These are phyloP conservation scores for Sarocladium brachiariae DNA, from an alignment of 2,329 filamentous ascomycete species.

Conservation along the genomic window DNA sequence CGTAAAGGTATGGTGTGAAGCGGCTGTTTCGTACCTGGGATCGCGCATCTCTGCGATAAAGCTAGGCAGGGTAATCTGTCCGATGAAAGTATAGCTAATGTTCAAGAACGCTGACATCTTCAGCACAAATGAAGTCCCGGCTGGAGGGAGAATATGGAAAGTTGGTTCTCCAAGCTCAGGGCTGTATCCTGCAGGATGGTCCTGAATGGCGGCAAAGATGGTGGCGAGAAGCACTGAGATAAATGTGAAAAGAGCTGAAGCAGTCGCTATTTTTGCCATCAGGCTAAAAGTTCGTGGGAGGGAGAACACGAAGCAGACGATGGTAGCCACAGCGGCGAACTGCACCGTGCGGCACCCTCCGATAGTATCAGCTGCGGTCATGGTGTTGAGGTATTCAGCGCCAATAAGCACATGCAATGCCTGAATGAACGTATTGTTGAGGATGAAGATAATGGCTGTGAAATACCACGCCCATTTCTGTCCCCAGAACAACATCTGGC, in stretches of 20 bases:
- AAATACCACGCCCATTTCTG: conserved; percentile 59
- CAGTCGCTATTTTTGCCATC: conserved; percentile 70
- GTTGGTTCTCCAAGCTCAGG: conserved; percentile 53
- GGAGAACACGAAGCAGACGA: conserved; percentile 72
- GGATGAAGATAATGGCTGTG: conserved; percentile 72
- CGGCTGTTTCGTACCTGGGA: conserved; percentile 30
- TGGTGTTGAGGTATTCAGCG: conserved; percentile 84
- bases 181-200: conserved; percentile 62
- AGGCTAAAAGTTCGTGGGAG: conserved; percentile 79
- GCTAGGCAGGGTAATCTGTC: conserved; percentile 86
- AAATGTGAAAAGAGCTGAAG: conserved; percentile 83
- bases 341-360: conserved; percentile 67
- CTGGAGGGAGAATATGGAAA: conserved; percentile 60
- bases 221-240: conserved; percentile 78
- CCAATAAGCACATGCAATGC: conserved; percentile 76
- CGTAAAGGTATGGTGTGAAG: not conserved
- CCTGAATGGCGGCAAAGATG: conserved; percentile 72
- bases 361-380: conserved; percentile 60
- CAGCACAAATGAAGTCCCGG: conserved; percentile 70
- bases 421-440: conserved; percentile 93
- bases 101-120: conserved; percentile 89
- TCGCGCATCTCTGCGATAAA: conserved; percentile 93
- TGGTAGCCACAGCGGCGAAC: conserved; percentile 66
- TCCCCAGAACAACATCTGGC: conserved; percentile 90
- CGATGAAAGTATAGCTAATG: conserved; percentile 94